Base-by-base conservation (phyloP, 345 rosid genomes). In the Physaria fendleri region DNA sequence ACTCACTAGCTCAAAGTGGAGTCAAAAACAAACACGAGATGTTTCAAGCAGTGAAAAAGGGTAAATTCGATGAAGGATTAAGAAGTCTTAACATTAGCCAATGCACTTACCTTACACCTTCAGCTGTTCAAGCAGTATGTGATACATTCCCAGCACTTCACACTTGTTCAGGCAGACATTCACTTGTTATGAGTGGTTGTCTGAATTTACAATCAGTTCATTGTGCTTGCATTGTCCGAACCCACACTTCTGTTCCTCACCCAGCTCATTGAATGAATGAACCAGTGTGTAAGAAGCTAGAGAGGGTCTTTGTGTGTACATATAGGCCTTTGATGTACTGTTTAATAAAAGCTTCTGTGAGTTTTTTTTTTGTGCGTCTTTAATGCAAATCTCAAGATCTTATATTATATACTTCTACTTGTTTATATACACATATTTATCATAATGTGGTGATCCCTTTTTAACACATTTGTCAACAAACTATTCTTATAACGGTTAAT, bases 131-230 rank as follows among this genome's bases (percentile, higher is more conserved):
- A 82, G 85, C 89, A 2, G 76, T 93, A 1, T 93, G 99, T 3
- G 99, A 89, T 69, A 84, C 89, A 0, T 89, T 92, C 69, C 99
- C 99, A 0, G 87, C 91, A 0, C 88, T 93, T 49, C 99, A 89
- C 77, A 89, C 99, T 28, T 93, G 99, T 74, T 86, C 91, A 0
- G 91, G 94, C 9, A 80, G 88, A 71, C 99, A 93, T 69, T 86
- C 99, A 2, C 92, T 93, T 3, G 96, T 86, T 33, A 93, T 93
- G 85, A 93, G 99, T 40, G 99, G 99, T 40, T 92, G 97, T 71
- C 65, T 83, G 68, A 85, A 34, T 56, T 59, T 92, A 69, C 87
- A 95, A 2, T 83, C 99, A 0, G 99, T 92, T 25, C 97, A 89
- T 43, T 93, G 99, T 60, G 94, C 77, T n/a, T 89, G 97, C 38